Conservation (phyloP, 75 land plant species). For the Picea glauca region DNA sequence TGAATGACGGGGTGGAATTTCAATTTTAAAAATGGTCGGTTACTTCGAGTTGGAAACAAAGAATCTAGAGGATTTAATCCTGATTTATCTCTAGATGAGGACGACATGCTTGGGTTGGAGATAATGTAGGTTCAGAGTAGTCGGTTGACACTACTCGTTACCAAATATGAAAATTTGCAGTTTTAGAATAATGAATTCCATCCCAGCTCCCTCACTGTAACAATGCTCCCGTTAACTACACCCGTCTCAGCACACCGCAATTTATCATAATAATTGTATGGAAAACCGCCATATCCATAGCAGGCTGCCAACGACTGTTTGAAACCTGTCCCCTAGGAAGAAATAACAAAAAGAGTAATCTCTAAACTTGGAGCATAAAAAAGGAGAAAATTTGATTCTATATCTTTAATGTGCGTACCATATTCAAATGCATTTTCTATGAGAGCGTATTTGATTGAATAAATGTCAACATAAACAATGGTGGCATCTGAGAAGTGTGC, state of each 20-base stretch:
- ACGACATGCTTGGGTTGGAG: not conserved
- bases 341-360: too few relatives aligned
- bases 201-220: slow-evolving; percentile 50
- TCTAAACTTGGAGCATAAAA: not conserved
- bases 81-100: too few relatives aligned
- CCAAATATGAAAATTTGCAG: slow-evolving; percentile 46
- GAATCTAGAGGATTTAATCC: too few relatives aligned
- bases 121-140: slow-evolving; percentile 29
- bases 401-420: slow-evolving; percentile 28
- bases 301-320: slow-evolving; percentile 59
- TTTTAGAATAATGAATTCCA: slow-evolving; percentile 77
- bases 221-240: slow-evolving; percentile 7
- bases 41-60: too few relatives aligned
- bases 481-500: too few relatives aligned
- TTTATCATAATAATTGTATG: slow-evolving; percentile 49
- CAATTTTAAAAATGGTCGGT: too few relatives aligned
- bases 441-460: too few relatives aligned
- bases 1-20: too few relatives aligned
- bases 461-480: too few relatives aligned
- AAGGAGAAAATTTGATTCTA: not conserved
- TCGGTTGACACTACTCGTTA: slow-evolving; percentile 38
- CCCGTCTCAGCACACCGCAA: slow-evolving; percentile 28
- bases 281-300: slow-evolving; percentile 73
- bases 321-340: slow-evolving; percentile 42
- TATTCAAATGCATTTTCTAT: slow-evolving; percentile 45